Percentiles rank a stretch among this genome's conserved stretches.
phyloP scores from a whole-genome alignment of 2,329 filamentous ascomycete genomes.

The Exophiala oligosperma region DNA sequence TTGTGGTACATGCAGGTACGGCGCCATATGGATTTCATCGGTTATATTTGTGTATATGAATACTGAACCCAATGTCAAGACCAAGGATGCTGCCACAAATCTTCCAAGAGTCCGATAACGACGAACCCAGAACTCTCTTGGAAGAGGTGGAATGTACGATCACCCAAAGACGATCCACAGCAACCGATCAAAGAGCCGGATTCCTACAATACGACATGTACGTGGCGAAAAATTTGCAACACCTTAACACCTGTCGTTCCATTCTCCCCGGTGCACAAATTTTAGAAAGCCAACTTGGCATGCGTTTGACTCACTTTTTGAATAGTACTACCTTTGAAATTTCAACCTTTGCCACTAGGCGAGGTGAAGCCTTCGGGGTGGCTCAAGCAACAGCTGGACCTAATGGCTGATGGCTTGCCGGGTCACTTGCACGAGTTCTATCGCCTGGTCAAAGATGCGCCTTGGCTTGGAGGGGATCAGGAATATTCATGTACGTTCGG shows the following conservation, averaged over 20 bases:
- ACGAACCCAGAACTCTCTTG: too few species aligned
- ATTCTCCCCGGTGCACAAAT: too few species aligned
- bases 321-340: constrained; percentile 37
- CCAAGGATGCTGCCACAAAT: constrained; percentile 5
- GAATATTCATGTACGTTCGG: constrained; percentile 49
- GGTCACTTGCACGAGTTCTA: constrained; percentile 59
- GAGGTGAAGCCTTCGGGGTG: constrained; percentile 54
- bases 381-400: constrained; percentile 51
- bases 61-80: not conserved
- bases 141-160: constrained; percentile 9
- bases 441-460: constrained; percentile 52
- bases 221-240: not conserved
- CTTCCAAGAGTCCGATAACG: not conserved
- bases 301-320: not conserved
- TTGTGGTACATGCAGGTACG: constrained; percentile 17
- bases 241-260: too few species aligned
- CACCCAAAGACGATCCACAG: constrained; percentile 15
- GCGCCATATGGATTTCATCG: not conserved
- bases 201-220: constrained; percentile 19
- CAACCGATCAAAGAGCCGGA: constrained; percentile 6
- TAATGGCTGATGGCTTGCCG: constrained; percentile 53
- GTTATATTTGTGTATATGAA: too few species aligned
- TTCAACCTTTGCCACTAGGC: constrained; percentile 49
- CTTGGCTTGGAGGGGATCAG: constrained; percentile 52
- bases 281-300: not conserved